Evolutionary conservation across 2,329 filamentous ascomycete genomes (phyloP).

Genomic region (Fusarium sp.): DNA sequence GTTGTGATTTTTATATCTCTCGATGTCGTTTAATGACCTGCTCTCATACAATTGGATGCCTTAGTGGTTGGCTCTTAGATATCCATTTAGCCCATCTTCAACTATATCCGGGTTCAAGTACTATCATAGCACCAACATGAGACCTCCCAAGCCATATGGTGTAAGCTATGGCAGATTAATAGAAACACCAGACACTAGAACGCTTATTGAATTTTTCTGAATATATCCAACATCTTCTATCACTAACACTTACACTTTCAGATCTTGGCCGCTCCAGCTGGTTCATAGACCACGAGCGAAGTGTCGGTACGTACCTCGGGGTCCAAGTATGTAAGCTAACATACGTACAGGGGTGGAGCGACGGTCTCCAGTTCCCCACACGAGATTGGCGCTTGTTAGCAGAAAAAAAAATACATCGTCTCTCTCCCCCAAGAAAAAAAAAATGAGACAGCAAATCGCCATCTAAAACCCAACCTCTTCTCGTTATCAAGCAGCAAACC

Average conservation of each 20-base stretch:
- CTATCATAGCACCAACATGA: too few species aligned
- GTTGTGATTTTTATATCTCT: too few species aligned
- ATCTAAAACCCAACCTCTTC: slow-evolving; percentile 36
- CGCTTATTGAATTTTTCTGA: too few species aligned
- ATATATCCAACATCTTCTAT: too few species aligned
- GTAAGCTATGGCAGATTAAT: too few species aligned
- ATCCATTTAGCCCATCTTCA: too few species aligned
- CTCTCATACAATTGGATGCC: too few species aligned
- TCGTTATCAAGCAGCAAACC: slow-evolving; percentile 8
- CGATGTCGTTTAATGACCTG: too few species aligned
- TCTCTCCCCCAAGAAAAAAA: slow-evolving; percentile 23
- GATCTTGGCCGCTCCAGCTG: background rate
- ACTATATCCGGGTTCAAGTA: too few species aligned
- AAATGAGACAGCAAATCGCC: slow-evolving; percentile 36
- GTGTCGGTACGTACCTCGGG: slow-evolving; percentile 11
- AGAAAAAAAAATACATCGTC: slow-evolving; percentile 37
- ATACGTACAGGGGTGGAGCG: slow-evolving; percentile 30
- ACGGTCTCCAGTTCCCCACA: slow-evolving; percentile 33
- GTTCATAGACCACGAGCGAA: slow-evolving; percentile 20
- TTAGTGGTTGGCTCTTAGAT: too few species aligned
- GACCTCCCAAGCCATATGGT: too few species aligned
- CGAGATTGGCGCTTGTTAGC: slow-evolving; percentile 12
- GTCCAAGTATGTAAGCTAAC: slow-evolving; percentile 9
- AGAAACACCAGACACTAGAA: too few species aligned
- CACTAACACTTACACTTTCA: background rate